Evolutionary conservation across 345 rosid species (phyloP).

Genomic region (Chamaenerion angustifolium): DNA sequence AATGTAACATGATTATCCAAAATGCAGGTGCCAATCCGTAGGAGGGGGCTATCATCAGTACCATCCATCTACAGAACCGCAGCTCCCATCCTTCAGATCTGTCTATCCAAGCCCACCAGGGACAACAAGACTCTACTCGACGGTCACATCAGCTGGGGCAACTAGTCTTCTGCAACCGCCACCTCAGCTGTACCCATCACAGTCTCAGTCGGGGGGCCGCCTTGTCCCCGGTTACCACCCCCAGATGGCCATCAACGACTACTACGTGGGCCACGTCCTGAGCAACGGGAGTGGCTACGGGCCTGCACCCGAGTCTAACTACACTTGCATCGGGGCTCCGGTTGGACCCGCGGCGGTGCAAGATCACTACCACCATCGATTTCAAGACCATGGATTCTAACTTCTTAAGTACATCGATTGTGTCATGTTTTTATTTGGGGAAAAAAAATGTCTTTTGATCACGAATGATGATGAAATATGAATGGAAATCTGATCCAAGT

Average conservation of each 20-base stretch:
- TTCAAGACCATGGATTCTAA: constrained; percentile 47
- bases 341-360: constrained; percentile 19
- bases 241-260: constrained; percentile 22
- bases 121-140: constrained; percentile 29
- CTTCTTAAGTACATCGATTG: neutral
- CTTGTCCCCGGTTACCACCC: constrained; percentile 11
- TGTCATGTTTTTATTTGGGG: no score
- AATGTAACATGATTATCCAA: neutral
- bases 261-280: constrained; percentile 50
- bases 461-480: constrained; percentile 1
- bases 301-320: constrained; percentile 29
- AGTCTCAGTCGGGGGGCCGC: constrained; percentile 6
- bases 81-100: constrained; percentile 31
- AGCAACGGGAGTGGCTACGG: constrained; percentile 9
- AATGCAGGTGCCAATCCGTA: constrained; percentile 37
- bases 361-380: constrained; percentile 27
- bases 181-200: constrained; percentile 16
- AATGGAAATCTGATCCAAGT: neutral
- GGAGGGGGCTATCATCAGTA: constrained; percentile 29
- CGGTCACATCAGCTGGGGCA: constrained; percentile 17
- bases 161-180: constrained; percentile 17
- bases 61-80: constrained; percentile 33
- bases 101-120: constrained; percentile 21
- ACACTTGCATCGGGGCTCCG: constrained; percentile 83
- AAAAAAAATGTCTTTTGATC: neutral